These are phyloP conservation scores for Didymella segeticola DNA, from an alignment of 2,329 filamentous ascomycete genomes.

Conservation along the genomic window DNA sequence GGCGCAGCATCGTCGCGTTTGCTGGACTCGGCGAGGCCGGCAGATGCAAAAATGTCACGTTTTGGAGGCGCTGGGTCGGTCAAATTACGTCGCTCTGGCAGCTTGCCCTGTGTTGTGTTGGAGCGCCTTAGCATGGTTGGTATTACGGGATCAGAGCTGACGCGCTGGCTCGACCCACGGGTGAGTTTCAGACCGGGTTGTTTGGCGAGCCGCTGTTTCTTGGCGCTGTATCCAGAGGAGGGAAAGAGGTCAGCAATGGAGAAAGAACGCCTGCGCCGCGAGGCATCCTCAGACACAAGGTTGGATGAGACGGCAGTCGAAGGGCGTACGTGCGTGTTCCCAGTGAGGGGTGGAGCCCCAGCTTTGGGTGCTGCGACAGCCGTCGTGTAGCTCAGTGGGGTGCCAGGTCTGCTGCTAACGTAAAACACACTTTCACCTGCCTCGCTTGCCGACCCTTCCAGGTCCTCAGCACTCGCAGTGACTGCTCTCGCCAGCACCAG, in stretches of 20 bases:
- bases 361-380: constrained; percentile 34
- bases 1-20: constrained; percentile 20
- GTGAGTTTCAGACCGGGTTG: constrained; percentile 26
- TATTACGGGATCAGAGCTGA: constrained; percentile 42
- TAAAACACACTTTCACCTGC: constrained; percentile 50
- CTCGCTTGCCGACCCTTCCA: constrained; percentile 47
- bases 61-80: constrained; percentile 39
- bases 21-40: constrained; percentile 26
- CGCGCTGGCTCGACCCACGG: constrained; percentile 42
- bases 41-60: constrained; percentile 40
- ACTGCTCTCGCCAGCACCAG: constrained; percentile 57
- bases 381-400: constrained; percentile 44
- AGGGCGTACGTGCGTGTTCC: constrained; percentile 14
- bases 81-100: constrained; percentile 49
- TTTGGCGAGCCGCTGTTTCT: constrained; percentile 42
- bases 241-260: constrained; percentile 56
- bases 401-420: constrained; percentile 49
- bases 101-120: constrained; percentile 43
- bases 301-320: constrained; percentile 25
- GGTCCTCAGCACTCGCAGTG: constrained; percentile 39
- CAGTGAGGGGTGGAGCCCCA: constrained; percentile 20
- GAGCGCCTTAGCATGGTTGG: constrained; percentile 48
- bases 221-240: constrained; percentile 47
- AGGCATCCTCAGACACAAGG: constrained; percentile 31
- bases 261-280: constrained; percentile 56